Evolutionary conservation across 1,284 basidiomycete species (phyloP).

Genomic region (Takashimella koratensis): DNA sequence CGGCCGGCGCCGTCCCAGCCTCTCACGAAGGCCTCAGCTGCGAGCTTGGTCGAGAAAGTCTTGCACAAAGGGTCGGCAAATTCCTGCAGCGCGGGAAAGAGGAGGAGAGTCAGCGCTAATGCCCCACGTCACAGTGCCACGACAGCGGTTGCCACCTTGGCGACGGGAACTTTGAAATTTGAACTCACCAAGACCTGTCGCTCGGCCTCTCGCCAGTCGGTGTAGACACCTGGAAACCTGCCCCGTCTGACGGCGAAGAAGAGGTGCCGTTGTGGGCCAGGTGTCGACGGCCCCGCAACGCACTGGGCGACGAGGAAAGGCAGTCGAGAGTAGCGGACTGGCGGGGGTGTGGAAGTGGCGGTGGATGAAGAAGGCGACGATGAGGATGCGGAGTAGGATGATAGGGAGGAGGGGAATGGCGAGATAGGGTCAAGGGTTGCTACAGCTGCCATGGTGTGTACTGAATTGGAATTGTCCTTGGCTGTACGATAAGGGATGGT

Average conservation of each 20-base stretch:
- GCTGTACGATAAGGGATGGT: too few relatives aligned
- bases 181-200: conserved; percentile 22
- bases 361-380: conserved; percentile 1
- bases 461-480: not conserved
- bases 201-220: conserved; percentile 26
- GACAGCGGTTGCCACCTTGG: too few relatives aligned
- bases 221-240: conserved; percentile 24
- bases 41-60: conserved; percentile 31
- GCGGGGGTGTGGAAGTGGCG: not conserved
- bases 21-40: conserved; percentile 29
- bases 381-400: not conserved
- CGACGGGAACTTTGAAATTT: too few relatives aligned
- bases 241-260: conserved; percentile 31
- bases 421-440: not conserved
- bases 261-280: conserved; percentile 17
- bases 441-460: not conserved
- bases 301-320: conserved; percentile 14
- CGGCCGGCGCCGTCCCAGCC: conserved; percentile 37
- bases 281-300: conserved; percentile 14
- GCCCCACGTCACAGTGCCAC: too few relatives aligned
- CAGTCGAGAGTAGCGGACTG: conserved; percentile 8
- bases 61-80: conserved; percentile 25
- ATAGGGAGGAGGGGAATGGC: not conserved
- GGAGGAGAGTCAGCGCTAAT: not conserved
- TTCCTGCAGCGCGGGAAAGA: conserved; percentile 8